phyloP scores from a whole-genome alignment of 345 rosid species.

The Acer yangbiense region DNA sequence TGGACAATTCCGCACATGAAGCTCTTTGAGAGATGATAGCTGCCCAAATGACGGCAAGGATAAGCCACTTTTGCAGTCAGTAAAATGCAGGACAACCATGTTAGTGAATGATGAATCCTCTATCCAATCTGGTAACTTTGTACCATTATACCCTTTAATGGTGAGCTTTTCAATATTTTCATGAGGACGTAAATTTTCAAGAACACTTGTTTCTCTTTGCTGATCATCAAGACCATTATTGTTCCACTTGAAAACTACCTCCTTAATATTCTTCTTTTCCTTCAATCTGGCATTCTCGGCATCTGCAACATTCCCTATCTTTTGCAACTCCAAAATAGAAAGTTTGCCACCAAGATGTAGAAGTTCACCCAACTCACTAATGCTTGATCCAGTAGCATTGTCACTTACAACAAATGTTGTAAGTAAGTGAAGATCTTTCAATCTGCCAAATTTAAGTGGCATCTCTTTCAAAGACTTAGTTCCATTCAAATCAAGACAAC shows the following conservation, averaged over 20 bases:
- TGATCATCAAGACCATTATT: constrained; percentile 13
- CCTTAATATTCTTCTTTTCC: constrained; percentile 31
- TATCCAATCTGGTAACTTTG: constrained; percentile 39
- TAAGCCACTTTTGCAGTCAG: constrained; percentile 32
- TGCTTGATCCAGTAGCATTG: constrained; percentile 5
- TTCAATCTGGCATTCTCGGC: constrained; percentile 32
- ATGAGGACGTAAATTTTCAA: constrained; percentile 36
- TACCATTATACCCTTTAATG: constrained; percentile 34
- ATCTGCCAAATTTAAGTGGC: constrained; percentile 35
- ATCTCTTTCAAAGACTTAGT: constrained; percentile 33
- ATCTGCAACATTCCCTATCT: constrained; percentile 30
- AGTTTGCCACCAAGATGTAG: constrained; percentile 31
- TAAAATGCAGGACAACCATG: constrained; percentile 23
- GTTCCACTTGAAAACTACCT: constrained; percentile 34
- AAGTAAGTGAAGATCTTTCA: constrained; percentile 31
- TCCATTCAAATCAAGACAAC: constrained; percentile 34
- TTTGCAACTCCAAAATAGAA: constrained; percentile 30
- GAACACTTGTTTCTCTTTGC: constrained; percentile 22
- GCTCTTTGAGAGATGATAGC: constrained; percentile 1
- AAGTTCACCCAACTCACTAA: constrained; percentile 33
- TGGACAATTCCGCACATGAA: constrained; percentile 32
- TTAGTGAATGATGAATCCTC: constrained; percentile 26
- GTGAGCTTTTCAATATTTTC: constrained; percentile 26
- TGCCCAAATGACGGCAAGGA: constrained; percentile 44
- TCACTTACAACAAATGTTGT: constrained; percentile 30